Base-by-base conservation (phyloP, 1,139 yeast species). In the Arxiozyma bovina region DNA sequence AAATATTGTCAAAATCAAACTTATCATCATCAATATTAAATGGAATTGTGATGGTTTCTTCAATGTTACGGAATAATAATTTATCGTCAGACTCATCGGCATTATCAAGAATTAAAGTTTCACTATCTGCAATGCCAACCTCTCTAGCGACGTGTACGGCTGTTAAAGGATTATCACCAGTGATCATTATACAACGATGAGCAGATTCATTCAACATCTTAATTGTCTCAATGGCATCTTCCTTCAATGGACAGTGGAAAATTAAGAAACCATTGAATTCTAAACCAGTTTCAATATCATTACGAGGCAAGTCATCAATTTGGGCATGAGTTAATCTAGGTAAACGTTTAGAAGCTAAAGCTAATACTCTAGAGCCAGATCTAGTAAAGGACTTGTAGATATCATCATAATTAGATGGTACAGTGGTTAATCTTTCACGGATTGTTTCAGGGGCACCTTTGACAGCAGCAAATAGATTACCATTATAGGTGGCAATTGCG, bases 401-500 rank as follows among this genome's bases (percentile, higher is more conserved):
- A 48, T 83, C 88, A 69, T 93, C 98, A 68, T 93, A 93, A 62
- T 82, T 77, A 43, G 74, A 80, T 44, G 99, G 98, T 56, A 87
- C 81, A 52, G 76, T 77, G 51, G 73, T 66, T 61, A 94, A 74
- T 88, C 94, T 89, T 54, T 77, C 77, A 67, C 85, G 83, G 63
- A 93, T 81, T 40, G 98, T 93, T 74, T 93, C 99, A n/a, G 99
- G 99, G 1, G 99, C 99, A 77, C 99, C 99, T 73, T 94, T 94
- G 48, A 85, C 96, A 62, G 96, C 86, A 51, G 91, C 94, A 63
- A 90, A 78, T 59, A 82, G 72, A 61, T 85, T 80, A 50, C 76
- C 76, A 51, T 81, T 73, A 59, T 76, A 77, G 52, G 83, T 74
- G n/a, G 97, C 87, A 63, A 93, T 81, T 50, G 95, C 80, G n/a